Base-by-base conservation (phyloP, 805 yeast genomes). In the Cyberlindnera xishuangbannaensis region DNA sequence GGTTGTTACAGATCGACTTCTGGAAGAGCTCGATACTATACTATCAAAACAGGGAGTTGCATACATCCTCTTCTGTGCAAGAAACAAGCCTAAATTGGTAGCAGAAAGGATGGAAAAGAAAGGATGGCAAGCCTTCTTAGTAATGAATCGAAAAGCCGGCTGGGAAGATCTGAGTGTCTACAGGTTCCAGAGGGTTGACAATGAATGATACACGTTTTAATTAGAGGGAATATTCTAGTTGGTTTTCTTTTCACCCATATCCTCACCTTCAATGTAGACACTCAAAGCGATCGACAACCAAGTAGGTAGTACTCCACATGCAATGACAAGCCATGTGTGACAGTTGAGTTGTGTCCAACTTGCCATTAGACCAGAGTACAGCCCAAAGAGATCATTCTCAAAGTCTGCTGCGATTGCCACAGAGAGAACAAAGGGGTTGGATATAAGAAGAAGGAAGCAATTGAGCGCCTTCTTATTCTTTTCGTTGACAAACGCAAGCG, bases 111-210 rank as follows among this genome's bases (percentile, higher is more conserved):
- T 85, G 77, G 33, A 48, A 12, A 35, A 43, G 2, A 48, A 53
- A 9, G 68, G 68, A 0, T 90, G 95, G 86, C 34, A 34, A 0
- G 73, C 72, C 1, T 61, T 63, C 2, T 45, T 59, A n/a, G 63
- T 85, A 1, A 69, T 76, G 4, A 66, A 67, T 27, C 67, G 97
- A 34, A 84, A 83, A 49, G 95, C 96, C 1, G 97, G 97, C 0
- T 87, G 97, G 96, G 98, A 92, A 58, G 90, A 82, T 9, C 63
- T 92, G 23, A 73, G 84, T 35, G 80, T 90, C 7, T 76, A 80
- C 58, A 67, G 77, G 42, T 84, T 88, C 48, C 51, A 35, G 30
- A 48, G n/a, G n/a, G n/a, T n/a, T n/a, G n/a, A n/a, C n/a, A n/a
- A n/a, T n/a, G n/a, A n/a, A n/a, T n/a, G n/a, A n/a, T n/a, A n/a